Conservation (phyloP, 495 filamentous ascomycete species). For the Delitschia confertaspora region DNA sequence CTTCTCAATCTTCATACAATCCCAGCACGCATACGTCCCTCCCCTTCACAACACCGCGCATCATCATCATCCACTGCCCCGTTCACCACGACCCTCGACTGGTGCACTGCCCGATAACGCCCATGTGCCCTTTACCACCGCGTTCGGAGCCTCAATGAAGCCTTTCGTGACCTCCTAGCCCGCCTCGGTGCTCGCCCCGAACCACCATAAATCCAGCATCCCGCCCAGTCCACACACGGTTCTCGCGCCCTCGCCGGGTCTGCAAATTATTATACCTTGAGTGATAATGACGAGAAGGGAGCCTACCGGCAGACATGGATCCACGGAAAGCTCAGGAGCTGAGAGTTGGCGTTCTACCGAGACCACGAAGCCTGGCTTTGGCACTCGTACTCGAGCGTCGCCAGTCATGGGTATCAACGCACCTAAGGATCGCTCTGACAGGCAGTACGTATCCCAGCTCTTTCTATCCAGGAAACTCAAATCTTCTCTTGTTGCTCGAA, state of each 20-base stretch:
- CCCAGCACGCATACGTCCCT: not conserved
- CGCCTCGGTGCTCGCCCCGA: conserved; percentile 8
- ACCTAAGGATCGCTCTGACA: conserved; percentile 36
- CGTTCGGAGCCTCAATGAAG: conserved; percentile 16
- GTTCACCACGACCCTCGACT: not conserved
- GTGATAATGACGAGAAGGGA: conserved; percentile 50
- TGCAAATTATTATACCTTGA: not conserved
- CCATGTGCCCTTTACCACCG: conserved; percentile 5
- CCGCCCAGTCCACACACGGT: conserved; percentile 6
- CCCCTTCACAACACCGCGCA: not conserved
- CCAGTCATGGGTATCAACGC: conserved; percentile 53
- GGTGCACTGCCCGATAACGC: too few species aligned
- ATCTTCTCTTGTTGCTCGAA: too few species aligned
- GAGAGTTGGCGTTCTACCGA: conserved; percentile 51
- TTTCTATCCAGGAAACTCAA: too few species aligned
- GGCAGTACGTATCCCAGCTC: conserved; percentile 27
- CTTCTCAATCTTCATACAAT: not conserved
- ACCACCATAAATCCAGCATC: too few species aligned
- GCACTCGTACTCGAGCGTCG: conserved; percentile 37
- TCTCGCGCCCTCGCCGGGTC: conserved; percentile 5
- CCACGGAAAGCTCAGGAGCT: conserved; percentile 52
- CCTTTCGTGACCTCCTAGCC: conserved; percentile 10
- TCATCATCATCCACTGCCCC: not conserved
- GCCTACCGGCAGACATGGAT: conserved; percentile 48
- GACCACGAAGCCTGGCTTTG: conserved; percentile 46